Conservation (phyloP, 2,329 filamentous ascomycete genomes). For the Xylaria sp. region DNA sequence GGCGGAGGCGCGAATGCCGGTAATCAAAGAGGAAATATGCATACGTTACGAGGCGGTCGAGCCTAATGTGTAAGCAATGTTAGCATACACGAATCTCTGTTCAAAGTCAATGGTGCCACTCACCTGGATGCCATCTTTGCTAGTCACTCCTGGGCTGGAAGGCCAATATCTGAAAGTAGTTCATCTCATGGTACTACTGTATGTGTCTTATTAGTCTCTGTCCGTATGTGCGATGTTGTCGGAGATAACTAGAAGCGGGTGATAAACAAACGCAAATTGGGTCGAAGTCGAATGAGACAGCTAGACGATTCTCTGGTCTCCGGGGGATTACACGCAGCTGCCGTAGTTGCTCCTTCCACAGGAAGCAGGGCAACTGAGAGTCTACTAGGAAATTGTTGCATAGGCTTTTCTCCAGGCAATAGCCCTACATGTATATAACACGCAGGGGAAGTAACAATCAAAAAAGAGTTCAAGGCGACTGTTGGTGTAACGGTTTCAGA, state of each 20-base stretch:
- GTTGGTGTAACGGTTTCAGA: neutral
- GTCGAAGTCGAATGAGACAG: neutral
- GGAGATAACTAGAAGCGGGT: no score
- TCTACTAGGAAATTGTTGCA: neutral
- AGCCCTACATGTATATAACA: slow-evolving; percentile 6
- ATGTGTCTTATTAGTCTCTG: slow-evolving; percentile 7
- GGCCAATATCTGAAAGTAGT: slow-evolving; percentile 31
- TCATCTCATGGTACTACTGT: slow-evolving; percentile 39
- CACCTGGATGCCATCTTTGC: slow-evolving; percentile 64
- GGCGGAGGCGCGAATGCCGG: neutral
- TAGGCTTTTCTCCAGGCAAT: neutral
- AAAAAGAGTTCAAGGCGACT: neutral
- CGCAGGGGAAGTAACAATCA: neutral
- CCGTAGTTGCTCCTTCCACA: neutral
- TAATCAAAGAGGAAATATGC: slow-evolving; percentile 46
- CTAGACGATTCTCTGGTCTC: neutral
- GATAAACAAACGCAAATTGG: no score
- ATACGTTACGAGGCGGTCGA: slow-evolving; percentile 87
- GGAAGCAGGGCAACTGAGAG: neutral
- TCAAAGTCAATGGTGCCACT: slow-evolving; percentile 29
- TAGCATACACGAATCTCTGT: slow-evolving; percentile 27
- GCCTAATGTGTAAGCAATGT: slow-evolving; percentile 57
- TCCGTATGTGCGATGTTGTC: no score
- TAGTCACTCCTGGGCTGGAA: slow-evolving; percentile 42
- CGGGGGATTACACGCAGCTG: neutral